phyloP scores from a whole-genome alignment of 108 stramenopile genomes.

The Craspedostauros australis region DNA sequence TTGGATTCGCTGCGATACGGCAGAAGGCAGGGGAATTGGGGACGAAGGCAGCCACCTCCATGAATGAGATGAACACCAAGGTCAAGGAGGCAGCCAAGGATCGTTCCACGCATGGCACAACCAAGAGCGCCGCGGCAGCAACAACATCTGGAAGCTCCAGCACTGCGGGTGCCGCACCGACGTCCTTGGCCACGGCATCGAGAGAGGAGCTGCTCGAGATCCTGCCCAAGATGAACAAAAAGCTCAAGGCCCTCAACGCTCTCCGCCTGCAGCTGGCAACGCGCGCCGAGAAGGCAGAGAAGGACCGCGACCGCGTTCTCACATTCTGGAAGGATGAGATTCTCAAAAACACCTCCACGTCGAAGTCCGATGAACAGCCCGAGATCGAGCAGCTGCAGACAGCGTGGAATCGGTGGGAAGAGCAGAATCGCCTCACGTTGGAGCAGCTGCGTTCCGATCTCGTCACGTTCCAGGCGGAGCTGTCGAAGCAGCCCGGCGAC shows the following conservation, averaged over 20 bases:
- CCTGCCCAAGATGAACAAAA: slow-evolving; percentile 76
- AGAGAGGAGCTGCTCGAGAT: slow-evolving; percentile 78
- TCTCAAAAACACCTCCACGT: slow-evolving; percentile 27
- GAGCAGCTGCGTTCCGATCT: slow-evolving; percentile 57
- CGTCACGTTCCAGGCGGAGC: too few species aligned
- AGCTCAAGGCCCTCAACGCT: slow-evolving; percentile 61
- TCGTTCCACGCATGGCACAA: background rate
- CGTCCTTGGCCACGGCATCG: slow-evolving; percentile 12
- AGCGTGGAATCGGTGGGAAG: slow-evolving; percentile 54
- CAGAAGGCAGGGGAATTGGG: slow-evolving; percentile 23
- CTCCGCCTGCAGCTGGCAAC: slow-evolving; percentile 50
- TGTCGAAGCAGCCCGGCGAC: too few species aligned
- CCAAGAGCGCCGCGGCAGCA: background rate
- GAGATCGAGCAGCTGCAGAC: slow-evolving; percentile 42
- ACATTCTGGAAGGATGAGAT: slow-evolving; percentile 52
- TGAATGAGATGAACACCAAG: slow-evolving; percentile 33
- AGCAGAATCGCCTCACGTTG: slow-evolving; percentile 46
- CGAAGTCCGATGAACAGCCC: slow-evolving; percentile 21
- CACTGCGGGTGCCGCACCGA: background rate
- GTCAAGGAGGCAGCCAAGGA: slow-evolving; percentile 15
- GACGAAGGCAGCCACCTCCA: slow-evolving; percentile 20
- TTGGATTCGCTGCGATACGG: slow-evolving; percentile 19
- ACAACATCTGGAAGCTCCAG: background rate
- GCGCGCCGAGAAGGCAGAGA: slow-evolving; percentile 46
- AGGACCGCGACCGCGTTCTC: slow-evolving; percentile 44